A percentile compares a stretch with the other conserved stretches of the same genome.
Conservation (phyloP, 805 yeast species). For the Clavispora phyllophila region DNA sequence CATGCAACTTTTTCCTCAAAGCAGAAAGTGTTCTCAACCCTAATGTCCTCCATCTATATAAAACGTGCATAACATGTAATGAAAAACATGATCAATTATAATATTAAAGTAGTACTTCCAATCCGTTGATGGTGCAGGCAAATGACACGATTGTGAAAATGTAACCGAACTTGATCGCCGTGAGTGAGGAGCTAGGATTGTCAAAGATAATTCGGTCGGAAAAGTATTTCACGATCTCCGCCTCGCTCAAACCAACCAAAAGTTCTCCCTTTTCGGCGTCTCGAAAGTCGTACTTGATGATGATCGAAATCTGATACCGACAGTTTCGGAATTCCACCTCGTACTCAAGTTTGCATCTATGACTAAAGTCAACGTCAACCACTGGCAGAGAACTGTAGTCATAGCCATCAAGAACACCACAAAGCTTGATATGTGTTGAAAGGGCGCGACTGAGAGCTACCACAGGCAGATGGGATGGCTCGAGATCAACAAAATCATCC, state of each 20-base stretch:
- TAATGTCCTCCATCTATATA: too few species aligned
- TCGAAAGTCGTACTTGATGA: slow-evolving; percentile 7
- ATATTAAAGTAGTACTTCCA: slow-evolving; percentile 10
- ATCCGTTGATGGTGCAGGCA: slow-evolving; percentile 9
- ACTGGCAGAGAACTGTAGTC: neutral
- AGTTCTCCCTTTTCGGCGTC: neutral
- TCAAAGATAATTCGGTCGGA: slow-evolving; percentile 7
- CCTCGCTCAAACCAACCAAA: slow-evolving; percentile 6
- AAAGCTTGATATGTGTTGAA: slow-evolving; percentile 8
- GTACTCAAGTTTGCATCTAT: slow-evolving; percentile 8
- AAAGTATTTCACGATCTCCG: slow-evolving; percentile 5
- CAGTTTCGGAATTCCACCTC: slow-evolving; percentile 5
- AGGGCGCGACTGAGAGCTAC: slow-evolving; percentile 13
- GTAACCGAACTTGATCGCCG: slow-evolving; percentile 12
- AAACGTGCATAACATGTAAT: neutral
- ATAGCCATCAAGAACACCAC: slow-evolving; percentile 14
- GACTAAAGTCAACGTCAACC: neutral
- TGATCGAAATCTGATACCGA: slow-evolving; percentile 4
- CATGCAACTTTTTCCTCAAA: too few species aligned
- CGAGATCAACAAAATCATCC: slow-evolving; percentile 8
- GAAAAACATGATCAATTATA: neutral
- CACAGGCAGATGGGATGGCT: slow-evolving; percentile 7
- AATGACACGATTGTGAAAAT: slow-evolving; percentile 6
- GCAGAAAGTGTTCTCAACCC: too few species aligned
- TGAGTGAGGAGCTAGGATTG: slow-evolving; percentile 5